These are phyloP conservation scores for Sugiyamaella mastotermitis DNA, from an alignment of 805 yeast genomes.

Conservation along the genomic window DNA sequence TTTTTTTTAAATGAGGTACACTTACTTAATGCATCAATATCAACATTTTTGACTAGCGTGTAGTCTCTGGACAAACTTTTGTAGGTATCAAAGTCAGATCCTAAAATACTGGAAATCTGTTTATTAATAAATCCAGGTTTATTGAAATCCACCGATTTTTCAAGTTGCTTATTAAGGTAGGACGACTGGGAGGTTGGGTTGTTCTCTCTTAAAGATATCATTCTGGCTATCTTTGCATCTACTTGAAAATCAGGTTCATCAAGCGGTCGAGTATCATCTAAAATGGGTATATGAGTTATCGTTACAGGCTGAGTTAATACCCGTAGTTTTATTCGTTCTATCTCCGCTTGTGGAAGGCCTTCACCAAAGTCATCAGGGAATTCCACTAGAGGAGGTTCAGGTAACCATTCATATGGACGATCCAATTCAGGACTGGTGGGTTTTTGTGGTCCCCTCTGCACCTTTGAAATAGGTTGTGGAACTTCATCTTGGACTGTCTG, in stretches of 20 bases:
- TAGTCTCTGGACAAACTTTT: too few species aligned
- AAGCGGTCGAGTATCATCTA: neutral
- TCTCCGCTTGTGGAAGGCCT: neutral
- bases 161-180: conserved; percentile 4
- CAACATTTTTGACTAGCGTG: too few species aligned
- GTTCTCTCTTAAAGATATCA: neutral
- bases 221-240: conserved; percentile 1
- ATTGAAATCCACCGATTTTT: conserved; percentile 1
- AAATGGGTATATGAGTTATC: neutral
- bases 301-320: conserved; percentile 2
- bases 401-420: too few species aligned
- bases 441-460: too few species aligned
- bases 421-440: too few species aligned
- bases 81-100: too few species aligned
- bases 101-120: conserved; percentile 3
- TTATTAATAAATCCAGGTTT: conserved; percentile 3
- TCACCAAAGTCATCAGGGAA: neutral
- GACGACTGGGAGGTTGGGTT: too few species aligned
- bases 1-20: too few species aligned
- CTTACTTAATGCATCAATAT: too few species aligned
- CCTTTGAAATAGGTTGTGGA: too few species aligned
- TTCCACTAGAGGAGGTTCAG: too few species aligned
- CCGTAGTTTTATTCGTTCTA: neutral
- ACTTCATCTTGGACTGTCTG: too few species aligned
- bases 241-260: neutral